These are phyloP conservation scores for Lyophyllum atratum DNA, from an alignment of 768 basidiomycete genomes.

Conservation along the genomic window DNA sequence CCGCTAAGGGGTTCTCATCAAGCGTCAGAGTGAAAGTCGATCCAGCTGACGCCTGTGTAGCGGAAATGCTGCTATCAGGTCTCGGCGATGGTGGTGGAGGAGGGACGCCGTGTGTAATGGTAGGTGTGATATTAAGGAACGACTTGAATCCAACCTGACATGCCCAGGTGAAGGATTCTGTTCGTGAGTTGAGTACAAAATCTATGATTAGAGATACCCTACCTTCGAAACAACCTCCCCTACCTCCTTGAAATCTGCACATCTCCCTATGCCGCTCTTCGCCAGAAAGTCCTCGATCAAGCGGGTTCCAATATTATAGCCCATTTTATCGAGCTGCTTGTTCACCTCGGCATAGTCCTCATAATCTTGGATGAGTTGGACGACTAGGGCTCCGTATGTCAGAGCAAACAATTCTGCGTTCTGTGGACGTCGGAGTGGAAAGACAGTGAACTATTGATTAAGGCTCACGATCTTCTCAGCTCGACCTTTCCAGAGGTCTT, in stretches of 20 bases:
- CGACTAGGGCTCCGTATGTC: slow-evolving; percentile 96
- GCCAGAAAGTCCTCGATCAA: slow-evolving; percentile 98
- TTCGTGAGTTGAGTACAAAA: not conserved
- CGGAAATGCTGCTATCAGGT: slow-evolving; percentile 41
- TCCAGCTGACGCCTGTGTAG: slow-evolving; percentile 46
- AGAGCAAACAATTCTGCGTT: slow-evolving; percentile 97
- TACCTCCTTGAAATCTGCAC: slow-evolving; percentile 90
- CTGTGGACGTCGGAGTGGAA: slow-evolving; percentile 42
- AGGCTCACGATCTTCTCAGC: slow-evolving; percentile 90
- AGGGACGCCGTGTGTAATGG: slow-evolving; percentile 68
- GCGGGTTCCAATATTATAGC: slow-evolving; percentile 95
- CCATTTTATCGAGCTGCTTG: slow-evolving; percentile 99
- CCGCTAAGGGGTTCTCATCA: slow-evolving; percentile 95
- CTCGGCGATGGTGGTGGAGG: slow-evolving; percentile 52
- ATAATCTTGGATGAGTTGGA: slow-evolving; percentile 98
- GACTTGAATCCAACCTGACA: slow-evolving; percentile 95
- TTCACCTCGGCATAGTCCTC: slow-evolving; percentile 96
- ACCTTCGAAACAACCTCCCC: slow-evolving; percentile 97
- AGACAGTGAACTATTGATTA: not conserved
- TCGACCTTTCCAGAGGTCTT: slow-evolving; percentile 94
- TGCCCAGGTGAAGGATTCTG: not conserved
- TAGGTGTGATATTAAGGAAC: slow-evolving; percentile 91
- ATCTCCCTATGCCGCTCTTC: slow-evolving; percentile 87
- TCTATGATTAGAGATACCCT: slow-evolving; percentile 19
- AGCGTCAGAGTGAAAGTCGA: slow-evolving; percentile 81